Conservation (phyloP, 2,329 filamentous ascomycete genomes). For the Sporothrix dimorphospora region DNA sequence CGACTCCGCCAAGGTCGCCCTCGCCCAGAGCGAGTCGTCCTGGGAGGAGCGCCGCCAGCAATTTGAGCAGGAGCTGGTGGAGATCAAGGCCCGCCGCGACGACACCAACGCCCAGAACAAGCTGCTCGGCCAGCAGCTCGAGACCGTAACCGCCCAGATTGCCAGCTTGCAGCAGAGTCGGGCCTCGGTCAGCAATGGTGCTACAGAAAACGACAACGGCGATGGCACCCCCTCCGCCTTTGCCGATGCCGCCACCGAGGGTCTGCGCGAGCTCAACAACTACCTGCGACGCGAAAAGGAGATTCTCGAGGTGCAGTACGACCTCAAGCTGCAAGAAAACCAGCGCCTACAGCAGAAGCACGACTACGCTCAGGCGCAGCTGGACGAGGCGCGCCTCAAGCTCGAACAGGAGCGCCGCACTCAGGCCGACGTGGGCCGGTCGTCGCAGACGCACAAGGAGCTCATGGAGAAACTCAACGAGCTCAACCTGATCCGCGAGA, state of each 20-base stretch:
- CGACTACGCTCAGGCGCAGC: slow-evolving; percentile 80
- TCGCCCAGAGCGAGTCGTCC: slow-evolving; percentile 80
- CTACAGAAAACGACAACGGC: slow-evolving; percentile 38
- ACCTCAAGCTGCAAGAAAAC: slow-evolving; percentile 82
- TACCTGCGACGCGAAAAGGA: slow-evolving; percentile 96
- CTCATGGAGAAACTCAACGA: slow-evolving; percentile 95
- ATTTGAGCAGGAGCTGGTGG: slow-evolving; percentile 80
- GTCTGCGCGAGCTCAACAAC: slow-evolving; percentile 85
- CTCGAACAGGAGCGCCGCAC: slow-evolving; percentile 85
- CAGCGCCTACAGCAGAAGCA: slow-evolving; percentile 90
- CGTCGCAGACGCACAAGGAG: slow-evolving; percentile 79
- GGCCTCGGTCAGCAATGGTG: slow-evolving; percentile 41
- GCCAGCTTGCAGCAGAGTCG: slow-evolving; percentile 77
- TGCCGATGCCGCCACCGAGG: slow-evolving; percentile 66
- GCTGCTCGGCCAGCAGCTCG: slow-evolving; percentile 85
- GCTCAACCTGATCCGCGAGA: slow-evolving; percentile 93
- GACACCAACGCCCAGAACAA: slow-evolving; percentile 89
- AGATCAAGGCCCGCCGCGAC: slow-evolving; percentile 77
- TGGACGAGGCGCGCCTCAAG: slow-evolving; percentile 87
- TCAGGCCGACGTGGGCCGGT: slow-evolving; percentile 72
- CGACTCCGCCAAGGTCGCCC: slow-evolving; percentile 78
- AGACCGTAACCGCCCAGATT: slow-evolving; percentile 80
- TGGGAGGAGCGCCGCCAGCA: slow-evolving; percentile 82
- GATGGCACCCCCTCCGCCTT: slow-evolving; percentile 58
- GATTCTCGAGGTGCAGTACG: slow-evolving; percentile 94